Base-by-base conservation (phyloP, 1,284 basidiomycete genomes). In the Ceratorhiza oryzae-sativae region DNA sequence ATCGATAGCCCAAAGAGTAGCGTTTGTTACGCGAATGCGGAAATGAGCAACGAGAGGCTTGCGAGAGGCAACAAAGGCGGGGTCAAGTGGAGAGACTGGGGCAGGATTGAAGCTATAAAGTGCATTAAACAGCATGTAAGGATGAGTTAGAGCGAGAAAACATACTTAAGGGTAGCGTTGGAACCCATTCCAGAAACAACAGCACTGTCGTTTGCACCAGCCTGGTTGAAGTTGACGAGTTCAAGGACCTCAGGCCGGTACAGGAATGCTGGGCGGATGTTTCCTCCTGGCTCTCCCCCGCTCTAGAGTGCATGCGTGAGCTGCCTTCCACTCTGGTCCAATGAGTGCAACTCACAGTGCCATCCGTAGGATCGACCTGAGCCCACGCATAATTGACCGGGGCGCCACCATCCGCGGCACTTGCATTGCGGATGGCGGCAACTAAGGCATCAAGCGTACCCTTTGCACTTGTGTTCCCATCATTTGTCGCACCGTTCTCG, bases 211-310 rank as follows among this genome's bases (percentile, higher is more conserved):
- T 88, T 84, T 1, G 85, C 87, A 53, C 79, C 81, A 56, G 84
- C 81, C 0, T 85, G 80, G 65, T 76, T 75, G 18, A 84, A 85
- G 12, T 81, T 74, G 46, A 85, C 84, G n/a, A 88, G 81, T n/a
- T 75, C 79, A 68, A 88, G 76, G 74, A 84, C 85, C 58, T 85
- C 82, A 27, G 84, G 79, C 48, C 83, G 82, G 78, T 85, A 88
- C 84, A 88, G 75, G 76, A 85, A 88, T 2, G 85, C 87, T 49
- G 84, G 83, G 36, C 88, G 83, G 71, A 90, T 90, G 75, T 90
- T 90, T 41, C 87, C 87, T 20, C 88, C 88, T 10, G 86, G 86
- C 73, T 85, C 78, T 5, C 88, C 88, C n/a, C 88, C 88, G 75
- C 89, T 88, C 77, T 84, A 78, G 80, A 2, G 88, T 87, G 41